Conservation (phyloP, 106 monocot species). For the Allium cepa region DNA sequence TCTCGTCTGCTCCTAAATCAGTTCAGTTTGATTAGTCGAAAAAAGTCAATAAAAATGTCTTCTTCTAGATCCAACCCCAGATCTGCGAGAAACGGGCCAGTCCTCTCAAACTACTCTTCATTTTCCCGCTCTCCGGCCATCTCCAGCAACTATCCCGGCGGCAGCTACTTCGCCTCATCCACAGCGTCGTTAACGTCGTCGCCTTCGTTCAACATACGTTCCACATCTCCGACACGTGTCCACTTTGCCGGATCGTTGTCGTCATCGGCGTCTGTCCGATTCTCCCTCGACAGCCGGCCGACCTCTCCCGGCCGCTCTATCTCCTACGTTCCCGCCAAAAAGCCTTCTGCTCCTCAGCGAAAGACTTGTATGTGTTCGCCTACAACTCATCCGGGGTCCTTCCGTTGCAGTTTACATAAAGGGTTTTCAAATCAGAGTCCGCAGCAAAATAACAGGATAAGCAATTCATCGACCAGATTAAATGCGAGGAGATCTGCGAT, state of each 20-base stretch:
- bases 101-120: conserved; percentile 13
- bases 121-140: conserved; percentile 2
- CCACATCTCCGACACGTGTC: conserved; percentile 59
- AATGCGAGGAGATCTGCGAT: conserved; percentile 70
- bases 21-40: too few species aligned
- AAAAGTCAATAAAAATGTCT: conserved; percentile 2
- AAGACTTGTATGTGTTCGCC: conserved; percentile 83
- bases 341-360: conserved; percentile 3
- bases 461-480: conserved; percentile 39
- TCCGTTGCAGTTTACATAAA: conserved; percentile 83
- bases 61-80: conserved; percentile 10
- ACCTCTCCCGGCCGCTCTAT: conserved; percentile 30
- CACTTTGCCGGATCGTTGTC: conserved; percentile 28
- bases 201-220: conserved; percentile 19
- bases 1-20: neutral
- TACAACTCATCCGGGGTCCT: conserved; percentile 86
- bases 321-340: conserved; percentile 7
- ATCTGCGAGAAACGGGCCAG: conserved; percentile 23
- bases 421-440: neutral
- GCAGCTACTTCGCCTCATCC: conserved; percentile 10
- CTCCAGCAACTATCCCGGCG: neutral
- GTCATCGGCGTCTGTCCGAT: conserved; percentile 28
- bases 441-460: conserved; percentile 4
- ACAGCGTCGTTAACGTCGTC: conserved; percentile 15
- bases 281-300: conserved; percentile 36